Conservation (phyloP, 2,329 filamentous ascomycete genomes). For the Penicillium digitatum region DNA sequence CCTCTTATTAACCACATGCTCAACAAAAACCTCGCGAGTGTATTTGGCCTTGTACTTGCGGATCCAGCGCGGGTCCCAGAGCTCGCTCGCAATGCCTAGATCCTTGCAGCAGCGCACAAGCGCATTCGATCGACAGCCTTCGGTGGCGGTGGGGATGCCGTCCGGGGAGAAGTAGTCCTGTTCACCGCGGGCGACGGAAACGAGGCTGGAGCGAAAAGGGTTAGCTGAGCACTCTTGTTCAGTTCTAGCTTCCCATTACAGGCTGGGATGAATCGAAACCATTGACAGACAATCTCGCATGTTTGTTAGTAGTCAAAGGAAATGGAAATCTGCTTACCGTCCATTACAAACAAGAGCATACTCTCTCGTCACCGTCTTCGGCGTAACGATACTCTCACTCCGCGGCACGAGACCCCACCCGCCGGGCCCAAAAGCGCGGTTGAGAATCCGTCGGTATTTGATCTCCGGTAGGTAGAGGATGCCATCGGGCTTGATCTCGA, state of each 20-base stretch:
- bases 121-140: conserved; percentile 96
- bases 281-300: neutral
- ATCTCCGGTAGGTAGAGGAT: conserved; percentile 97
- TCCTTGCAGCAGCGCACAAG: conserved; percentile 99
- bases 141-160: conserved; percentile 86
- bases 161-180: conserved; percentile 90
- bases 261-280: neutral
- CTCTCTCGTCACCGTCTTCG: conserved; percentile 77
- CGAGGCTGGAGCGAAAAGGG: conserved; percentile 57
- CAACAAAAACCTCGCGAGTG: conserved; percentile 80
- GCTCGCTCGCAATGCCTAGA: conserved; percentile 84
- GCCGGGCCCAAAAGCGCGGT: conserved; percentile 86
- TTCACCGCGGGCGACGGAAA: conserved; percentile 88
- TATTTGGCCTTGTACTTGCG: conserved; percentile 71
- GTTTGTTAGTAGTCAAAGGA: neutral
- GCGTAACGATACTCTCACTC: conserved; percentile 79
- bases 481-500: conserved; percentile 97
- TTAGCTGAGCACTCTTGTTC: neutral
- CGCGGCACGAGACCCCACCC: conserved; percentile 92
- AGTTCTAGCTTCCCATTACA: neutral
- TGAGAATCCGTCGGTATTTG: conserved; percentile 89
- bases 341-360: conserved; percentile 88
- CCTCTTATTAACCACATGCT: conserved; percentile 83
- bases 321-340: conserved; percentile 53
- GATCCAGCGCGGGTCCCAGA: conserved; percentile 94